A percentile compares a stretch with the other conserved stretches of the same genome.
These are phyloP conservation scores for Daphne laureola DNA, from an alignment of 441 rosid species.

Conservation along the genomic window DNA sequence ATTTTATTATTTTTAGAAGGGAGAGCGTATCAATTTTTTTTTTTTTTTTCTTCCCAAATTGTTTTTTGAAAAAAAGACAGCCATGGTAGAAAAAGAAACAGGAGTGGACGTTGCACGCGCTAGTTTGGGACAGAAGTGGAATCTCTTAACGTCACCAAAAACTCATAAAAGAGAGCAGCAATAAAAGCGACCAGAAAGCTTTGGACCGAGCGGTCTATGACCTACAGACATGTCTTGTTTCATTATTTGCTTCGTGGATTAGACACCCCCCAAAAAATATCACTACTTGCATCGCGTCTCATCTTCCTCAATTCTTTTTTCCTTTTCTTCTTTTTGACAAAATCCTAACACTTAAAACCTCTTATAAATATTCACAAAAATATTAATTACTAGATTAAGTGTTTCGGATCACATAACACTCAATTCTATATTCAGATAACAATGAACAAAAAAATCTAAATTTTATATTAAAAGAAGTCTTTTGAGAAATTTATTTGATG, in stretches of 20 bases:
- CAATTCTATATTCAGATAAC: slow-evolving; percentile 9
- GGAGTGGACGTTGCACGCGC: no score
- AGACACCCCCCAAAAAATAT: not conserved
- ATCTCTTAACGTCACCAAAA: slow-evolving; percentile 5
- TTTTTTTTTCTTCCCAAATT: no score
- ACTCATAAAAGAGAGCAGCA: no score
- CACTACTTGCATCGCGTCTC: no score
- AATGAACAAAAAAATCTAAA: slow-evolving; percentile 14
- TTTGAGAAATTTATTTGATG: no score
- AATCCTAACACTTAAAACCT: no score
- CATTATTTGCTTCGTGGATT: not conserved
- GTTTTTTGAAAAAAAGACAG: not conserved
- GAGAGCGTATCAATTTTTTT: no score
- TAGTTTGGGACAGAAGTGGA: not conserved
- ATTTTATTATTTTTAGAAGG: no score
- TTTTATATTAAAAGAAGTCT: no score
- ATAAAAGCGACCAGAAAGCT: slow-evolving; percentile 1
- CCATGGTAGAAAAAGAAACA: no score
- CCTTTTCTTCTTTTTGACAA: not conserved
- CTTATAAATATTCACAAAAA: no score
- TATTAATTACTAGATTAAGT: no score
- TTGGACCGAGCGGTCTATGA: slow-evolving; percentile 17
- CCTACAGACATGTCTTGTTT: slow-evolving; percentile 12
- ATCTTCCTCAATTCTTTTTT: slow-evolving; percentile 9
- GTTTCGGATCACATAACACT: slow-evolving; percentile 70